phyloP scores from a whole-genome alignment of 495 filamentous ascomycete genomes.

The Hypoxylon subgilvum region DNA sequence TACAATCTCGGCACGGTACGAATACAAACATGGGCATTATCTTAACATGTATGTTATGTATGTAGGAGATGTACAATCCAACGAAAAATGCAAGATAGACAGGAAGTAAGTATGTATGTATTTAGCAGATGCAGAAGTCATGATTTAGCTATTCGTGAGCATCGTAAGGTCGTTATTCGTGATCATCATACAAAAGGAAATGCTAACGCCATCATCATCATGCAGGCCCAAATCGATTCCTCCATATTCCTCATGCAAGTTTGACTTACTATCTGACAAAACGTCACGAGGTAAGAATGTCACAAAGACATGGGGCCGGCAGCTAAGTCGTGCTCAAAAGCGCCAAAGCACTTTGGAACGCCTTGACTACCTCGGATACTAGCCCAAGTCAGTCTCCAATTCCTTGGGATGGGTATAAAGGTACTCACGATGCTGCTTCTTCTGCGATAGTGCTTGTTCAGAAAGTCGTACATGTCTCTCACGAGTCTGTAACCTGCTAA shows the following conservation, averaged over 20 bases:
- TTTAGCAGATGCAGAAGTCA: too few relatives aligned
- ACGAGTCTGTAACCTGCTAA: conserved; percentile 69
- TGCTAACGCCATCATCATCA: conserved; percentile 14
- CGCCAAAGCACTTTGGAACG: conserved; percentile 78
- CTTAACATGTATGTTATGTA: too few relatives aligned
- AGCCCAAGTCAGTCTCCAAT: conserved; percentile 4
- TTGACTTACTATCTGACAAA: not conserved
- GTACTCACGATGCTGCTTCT: conserved; percentile 73
- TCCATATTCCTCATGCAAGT: not conserved
- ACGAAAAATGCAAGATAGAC: not conserved
- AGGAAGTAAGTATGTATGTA: conserved; percentile 10
- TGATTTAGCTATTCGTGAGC: conserved; percentile 17
- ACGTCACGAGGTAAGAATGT: too few relatives aligned
- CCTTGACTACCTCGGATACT: conserved; percentile 79
- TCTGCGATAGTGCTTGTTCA: conserved; percentile 70
- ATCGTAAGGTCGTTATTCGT: conserved; percentile 33
- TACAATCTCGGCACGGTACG: too few relatives aligned
- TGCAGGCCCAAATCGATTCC: conserved; percentile 9
- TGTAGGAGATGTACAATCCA: too few relatives aligned
- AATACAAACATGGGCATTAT: too few relatives aligned
- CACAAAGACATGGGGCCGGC: not conserved
- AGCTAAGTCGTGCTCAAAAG: conserved; percentile 56
- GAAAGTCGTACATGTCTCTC: conserved; percentile 73
- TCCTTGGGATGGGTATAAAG: not conserved
- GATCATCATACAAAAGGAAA: not conserved